Evolutionary conservation across 768 basidiomycete species (phyloP).

Genomic region (Podaxis sp.): DNA sequence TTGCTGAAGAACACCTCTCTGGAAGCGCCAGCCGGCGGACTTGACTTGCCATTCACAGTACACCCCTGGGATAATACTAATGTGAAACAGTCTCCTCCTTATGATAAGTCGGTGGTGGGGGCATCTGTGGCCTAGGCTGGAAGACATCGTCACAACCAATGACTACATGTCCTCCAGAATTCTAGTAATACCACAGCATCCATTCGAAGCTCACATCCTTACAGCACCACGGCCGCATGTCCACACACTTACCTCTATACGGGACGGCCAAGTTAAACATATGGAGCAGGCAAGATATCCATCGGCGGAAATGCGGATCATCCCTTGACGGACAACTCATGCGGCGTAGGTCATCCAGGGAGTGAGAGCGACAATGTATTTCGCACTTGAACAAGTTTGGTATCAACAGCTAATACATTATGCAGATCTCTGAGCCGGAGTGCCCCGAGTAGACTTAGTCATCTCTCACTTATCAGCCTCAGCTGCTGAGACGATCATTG

Average conservation of each 20-base stretch:
- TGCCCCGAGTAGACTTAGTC: neutral
- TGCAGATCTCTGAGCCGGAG: neutral
- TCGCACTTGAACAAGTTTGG: neutral
- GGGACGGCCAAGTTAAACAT: neutral
- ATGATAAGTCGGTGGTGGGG: neutral
- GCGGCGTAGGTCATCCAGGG: neutral
- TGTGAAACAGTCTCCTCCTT: neutral
- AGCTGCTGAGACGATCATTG: neutral
- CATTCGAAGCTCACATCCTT: neutral
- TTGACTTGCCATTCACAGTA: neutral
- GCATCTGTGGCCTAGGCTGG: too few species aligned
- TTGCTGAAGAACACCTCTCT: neutral
- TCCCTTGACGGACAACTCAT: neutral
- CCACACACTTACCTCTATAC: neutral
- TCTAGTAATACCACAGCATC: neutral
- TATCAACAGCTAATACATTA: neutral
- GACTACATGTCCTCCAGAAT: neutral
- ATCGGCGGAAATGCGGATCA: neutral
- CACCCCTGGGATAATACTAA: neutral
- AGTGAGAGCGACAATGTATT: neutral
- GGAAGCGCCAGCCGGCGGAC: neutral
- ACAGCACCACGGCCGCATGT: neutral
- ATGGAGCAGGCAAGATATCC: neutral
- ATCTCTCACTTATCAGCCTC: neutral
- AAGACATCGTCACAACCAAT: neutral